Base-by-base conservation (phyloP, 805 yeast species). In the Candida maris region DNA sequence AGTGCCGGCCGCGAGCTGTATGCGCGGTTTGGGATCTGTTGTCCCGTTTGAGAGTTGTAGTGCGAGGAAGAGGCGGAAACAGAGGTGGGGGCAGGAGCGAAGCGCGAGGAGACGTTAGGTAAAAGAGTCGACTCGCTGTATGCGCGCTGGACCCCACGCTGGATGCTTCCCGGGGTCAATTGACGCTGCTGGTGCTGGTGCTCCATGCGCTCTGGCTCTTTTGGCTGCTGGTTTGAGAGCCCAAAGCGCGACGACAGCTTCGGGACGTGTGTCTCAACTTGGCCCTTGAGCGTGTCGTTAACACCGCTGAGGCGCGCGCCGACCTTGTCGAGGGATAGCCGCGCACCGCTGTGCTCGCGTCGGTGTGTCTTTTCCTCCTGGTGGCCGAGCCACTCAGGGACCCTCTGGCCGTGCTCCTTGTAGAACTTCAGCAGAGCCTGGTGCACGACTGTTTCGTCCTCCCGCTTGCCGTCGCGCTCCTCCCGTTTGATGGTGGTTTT, bases 401-500 rank as follows among this genome's bases (percentile, higher is more conserved):
- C 25, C 6, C 34, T 36, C 10, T 32, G 25, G 13, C 51, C 51
- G 12, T 39, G 40, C 12, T 49, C 48, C 15, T 44, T 42, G 41
- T 51, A 63, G 34, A 39, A 58, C 17, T 43, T 51, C 8, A 59
- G 46, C 21, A 64, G 31, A 0, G 67, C 57, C 19, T 44, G 48
- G 30, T 59, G 60, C 1, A 64, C 61, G 23, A 56, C 49, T 0
- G 68, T 64, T 17, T 57, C 60, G 10, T 52, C 50, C 33, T 61
- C 66, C 2, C 46, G 39, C 13, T 44, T 51, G 4, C 67, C 65
- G 39, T 62, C 68, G n/a, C 49, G 46, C 30, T 63, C 67, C 27
- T 51, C 53, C n/a, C 44, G 41, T 62, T 61, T 39, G 38, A 46
- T 30, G 19, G 34, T 32, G 3, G 52, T 38, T 28, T 46, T 50